Evolutionary conservation across 208 protist species (phyloP).

Genomic region (Angomonas deanei): DNA sequence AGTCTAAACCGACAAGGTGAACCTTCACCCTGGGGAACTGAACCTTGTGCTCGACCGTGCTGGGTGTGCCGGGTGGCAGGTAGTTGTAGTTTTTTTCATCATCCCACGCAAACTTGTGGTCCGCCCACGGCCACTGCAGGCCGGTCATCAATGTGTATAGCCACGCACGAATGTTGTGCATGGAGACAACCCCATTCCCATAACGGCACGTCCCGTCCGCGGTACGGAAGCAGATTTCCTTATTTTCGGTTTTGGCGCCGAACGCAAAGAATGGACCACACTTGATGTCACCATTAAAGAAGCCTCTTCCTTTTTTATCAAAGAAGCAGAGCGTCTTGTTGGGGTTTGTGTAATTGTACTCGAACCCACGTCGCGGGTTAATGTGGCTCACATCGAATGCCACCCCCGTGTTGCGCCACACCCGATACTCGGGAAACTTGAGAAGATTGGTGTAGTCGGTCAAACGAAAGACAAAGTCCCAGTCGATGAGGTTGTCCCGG

Average conservation of each 20-base stretch:
- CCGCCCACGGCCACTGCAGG: constrained; percentile 70
- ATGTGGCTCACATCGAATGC: constrained; percentile 85
- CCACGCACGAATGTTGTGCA: constrained; percentile 89
- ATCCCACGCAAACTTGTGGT: constrained; percentile 89
- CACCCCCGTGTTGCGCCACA: constrained; percentile 81
- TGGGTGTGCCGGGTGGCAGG: constrained; percentile 66
- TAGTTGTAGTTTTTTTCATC: constrained; percentile 77
- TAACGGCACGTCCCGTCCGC: constrained; percentile 87
- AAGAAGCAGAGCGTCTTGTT: constrained; percentile 90
- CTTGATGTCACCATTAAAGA: constrained; percentile 81
- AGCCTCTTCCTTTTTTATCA: constrained; percentile 47
- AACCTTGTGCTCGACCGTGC: constrained; percentile 42
- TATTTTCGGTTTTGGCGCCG: constrained; percentile 70
- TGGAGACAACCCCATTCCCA: constrained; percentile 79
- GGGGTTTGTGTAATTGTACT: constrained; percentile 66
- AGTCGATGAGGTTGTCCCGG: constrained; percentile 90
- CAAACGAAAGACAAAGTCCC: constrained; percentile 88
- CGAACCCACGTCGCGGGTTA: constrained; percentile 76
- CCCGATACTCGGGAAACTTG: constrained; percentile 88
- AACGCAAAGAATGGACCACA: constrained; percentile 83
- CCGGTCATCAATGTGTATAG: constrained; percentile 85
- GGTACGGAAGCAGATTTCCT: constrained; percentile 53
- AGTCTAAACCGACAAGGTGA: constrained; percentile 79
- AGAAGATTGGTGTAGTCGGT: constrained; percentile 81
- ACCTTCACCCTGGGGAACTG: constrained; percentile 53